Evolutionary conservation across 805 yeast genomes (phyloP), one percentile per base, ranked within the genome.

Genomic region (Spathaspora boniae): DNA sequence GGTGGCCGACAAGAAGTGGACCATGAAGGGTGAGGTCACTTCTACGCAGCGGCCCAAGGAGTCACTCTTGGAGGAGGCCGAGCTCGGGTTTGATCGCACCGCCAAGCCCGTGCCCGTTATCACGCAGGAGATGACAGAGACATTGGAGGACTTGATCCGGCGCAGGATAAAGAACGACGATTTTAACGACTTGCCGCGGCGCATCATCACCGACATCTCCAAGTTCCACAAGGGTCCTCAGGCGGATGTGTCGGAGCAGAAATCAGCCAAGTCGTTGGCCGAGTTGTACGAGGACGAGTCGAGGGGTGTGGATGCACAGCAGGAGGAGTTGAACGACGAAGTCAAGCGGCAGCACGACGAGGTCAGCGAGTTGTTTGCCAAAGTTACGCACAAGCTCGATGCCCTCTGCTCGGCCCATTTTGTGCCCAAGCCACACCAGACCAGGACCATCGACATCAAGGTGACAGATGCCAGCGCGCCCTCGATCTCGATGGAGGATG

Each of bases 71-170:
- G 70, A 60, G 36, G 48, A 61, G 4, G 50, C 54, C 14, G 87
- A 75, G 27, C 65, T 91, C 36, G 94, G 88, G 46, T 93, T 91
- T 52, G 98, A 91, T 50, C 76, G 98, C 51, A 86, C 88, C 5
- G 80, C 96, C 6, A 91, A 91, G 51, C 96, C 98, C 0, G 97
- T 88, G 4, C 98, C 98, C 0, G 88, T 89, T 5, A 86, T 89
- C 37, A 93, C 98, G 1, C 79, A 79, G 48, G 96, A 89, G 45
- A 75, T 83, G 8, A 87, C 98, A 0, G 94, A 86, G 48, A 67
- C 84, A 1, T 61, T 91, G 16, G 98, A 93, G 55, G 97, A 91
- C 34, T 67, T 93, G 63, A 91, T 91, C 50, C 75, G 86, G 57
- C 74, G 86, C 48, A 77, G 98, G 55, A 82, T 93, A 48, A 72